These are phyloP conservation scores for Puccinia coronata DNA, from an alignment of 1,284 basidiomycete genomes.

Conservation along the genomic window DNA sequence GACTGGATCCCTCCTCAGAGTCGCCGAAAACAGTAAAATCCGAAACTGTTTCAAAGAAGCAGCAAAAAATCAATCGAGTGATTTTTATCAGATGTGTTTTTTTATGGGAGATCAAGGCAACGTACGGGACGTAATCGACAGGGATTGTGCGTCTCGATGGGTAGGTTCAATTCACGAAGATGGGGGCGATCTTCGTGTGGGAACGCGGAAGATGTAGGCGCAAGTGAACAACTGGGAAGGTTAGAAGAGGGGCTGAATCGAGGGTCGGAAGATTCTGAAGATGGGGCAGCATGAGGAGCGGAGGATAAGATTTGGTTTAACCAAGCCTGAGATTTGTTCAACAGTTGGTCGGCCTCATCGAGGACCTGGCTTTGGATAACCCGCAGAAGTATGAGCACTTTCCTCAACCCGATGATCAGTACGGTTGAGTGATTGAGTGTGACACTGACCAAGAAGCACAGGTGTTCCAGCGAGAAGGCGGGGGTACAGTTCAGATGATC, in stretches of 20 bases:
- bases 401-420: conserved; percentile 3
- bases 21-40: conserved; percentile 95
- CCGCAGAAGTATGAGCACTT: background rate
- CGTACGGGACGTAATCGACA: conserved; percentile 37
- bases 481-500: conserved; percentile 86
- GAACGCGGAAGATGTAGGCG: background rate
- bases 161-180: conserved; percentile 6
- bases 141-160: conserved; percentile 18
- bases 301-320: conserved; percentile 75
- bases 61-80: background rate
- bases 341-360: conserved; percentile 92
- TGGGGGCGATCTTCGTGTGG: conserved; percentile 58
- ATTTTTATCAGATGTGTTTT: background rate
- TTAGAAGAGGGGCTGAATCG: no score
- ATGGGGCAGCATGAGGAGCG: conserved; percentile 63
- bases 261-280: background rate
- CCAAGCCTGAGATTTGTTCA: conserved; percentile 96
- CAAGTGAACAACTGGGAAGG: background rate
- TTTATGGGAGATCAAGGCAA: no score
- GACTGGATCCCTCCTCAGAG: conserved; percentile 87
- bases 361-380: conserved; percentile 69
- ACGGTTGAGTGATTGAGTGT: background rate
- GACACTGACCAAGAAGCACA: conserved; percentile 76
- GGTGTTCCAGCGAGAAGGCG: conserved; percentile 87
- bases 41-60: conserved; percentile 71